These are phyloP conservation scores for Coemansia sp. DNA, from an alignment of 192 early-diverging fungal genomes.

Conservation along the genomic window DNA sequence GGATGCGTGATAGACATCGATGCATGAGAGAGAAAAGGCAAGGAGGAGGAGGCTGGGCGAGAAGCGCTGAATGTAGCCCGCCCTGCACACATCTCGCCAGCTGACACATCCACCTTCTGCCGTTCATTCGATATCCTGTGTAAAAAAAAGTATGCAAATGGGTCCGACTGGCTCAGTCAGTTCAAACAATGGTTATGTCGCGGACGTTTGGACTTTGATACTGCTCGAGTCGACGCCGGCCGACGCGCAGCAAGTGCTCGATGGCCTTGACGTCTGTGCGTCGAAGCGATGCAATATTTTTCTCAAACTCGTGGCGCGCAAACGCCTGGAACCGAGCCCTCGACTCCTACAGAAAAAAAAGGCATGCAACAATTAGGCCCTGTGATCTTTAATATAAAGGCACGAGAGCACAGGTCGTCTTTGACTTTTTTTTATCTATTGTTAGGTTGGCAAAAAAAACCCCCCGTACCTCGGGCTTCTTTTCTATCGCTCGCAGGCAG, in stretches of 20 bases:
- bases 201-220: slow-evolving; percentile 64
- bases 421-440: background rate
- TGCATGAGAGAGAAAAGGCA: background rate
- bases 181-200: slow-evolving; percentile 46
- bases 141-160: background rate
- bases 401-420: background rate
- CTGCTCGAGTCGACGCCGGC: slow-evolving; percentile 63
- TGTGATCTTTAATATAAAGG: slow-evolving; percentile 9
- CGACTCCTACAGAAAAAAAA: slow-evolving; percentile 51
- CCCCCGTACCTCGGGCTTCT: slow-evolving; percentile 61
- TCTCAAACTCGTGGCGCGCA: slow-evolving; percentile 67
- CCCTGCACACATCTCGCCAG: background rate
- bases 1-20: slow-evolving; percentile 1
- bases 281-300: slow-evolving; percentile 53
- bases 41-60: background rate
- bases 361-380: background rate
- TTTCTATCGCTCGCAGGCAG: slow-evolving; percentile 65
- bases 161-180: background rate
- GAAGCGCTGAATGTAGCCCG: background rate
- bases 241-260: slow-evolving; percentile 68
- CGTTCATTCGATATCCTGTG: background rate
- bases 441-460: background rate
- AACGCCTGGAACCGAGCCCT: slow-evolving; percentile 66
- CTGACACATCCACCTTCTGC: background rate
- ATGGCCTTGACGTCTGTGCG: slow-evolving; percentile 68